These are phyloP conservation scores for Trichoderma atrobrunneum DNA, from an alignment of 2,329 filamentous ascomycete genomes.

Conservation along the genomic window DNA sequence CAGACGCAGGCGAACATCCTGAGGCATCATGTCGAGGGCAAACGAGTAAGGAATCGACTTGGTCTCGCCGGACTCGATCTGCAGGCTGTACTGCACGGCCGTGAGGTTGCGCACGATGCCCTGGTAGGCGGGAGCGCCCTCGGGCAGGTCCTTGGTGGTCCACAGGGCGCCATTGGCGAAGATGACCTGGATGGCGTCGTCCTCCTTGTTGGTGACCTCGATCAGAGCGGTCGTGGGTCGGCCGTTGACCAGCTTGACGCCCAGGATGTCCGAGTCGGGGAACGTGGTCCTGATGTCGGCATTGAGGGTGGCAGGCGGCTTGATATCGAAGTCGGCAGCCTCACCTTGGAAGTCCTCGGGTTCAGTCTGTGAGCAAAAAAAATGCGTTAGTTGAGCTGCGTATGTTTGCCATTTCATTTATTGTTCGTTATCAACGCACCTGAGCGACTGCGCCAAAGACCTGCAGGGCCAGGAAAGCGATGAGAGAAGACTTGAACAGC, in stretches of 20 bases:
- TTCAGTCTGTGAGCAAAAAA: not conserved
- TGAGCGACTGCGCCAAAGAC: slow-evolving; percentile 63
- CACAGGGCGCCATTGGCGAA: slow-evolving; percentile 75
- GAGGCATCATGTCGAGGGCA: slow-evolving; percentile 86
- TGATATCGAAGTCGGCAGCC: not conserved
- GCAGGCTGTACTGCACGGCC: slow-evolving; percentile 66
- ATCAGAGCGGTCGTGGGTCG: slow-evolving; percentile 79
- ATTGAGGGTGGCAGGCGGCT: slow-evolving; percentile 42
- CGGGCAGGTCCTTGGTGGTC: slow-evolving; percentile 51
- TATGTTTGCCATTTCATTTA: not conserved
- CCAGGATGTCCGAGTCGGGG: slow-evolving; percentile 78
- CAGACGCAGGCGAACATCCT: slow-evolving; percentile 78
- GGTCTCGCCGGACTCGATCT: slow-evolving; percentile 72
- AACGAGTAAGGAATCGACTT: slow-evolving; percentile 80
- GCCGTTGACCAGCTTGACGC: slow-evolving; percentile 93
- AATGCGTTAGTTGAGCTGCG: not conserved
- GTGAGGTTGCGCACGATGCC: slow-evolving; percentile 82
- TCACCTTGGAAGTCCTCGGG: not conserved
- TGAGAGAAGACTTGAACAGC: slow-evolving; percentile 70
- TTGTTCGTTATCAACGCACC: slow-evolving; percentile 42
- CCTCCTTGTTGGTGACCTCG: slow-evolving; percentile 81
- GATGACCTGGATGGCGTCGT: slow-evolving; percentile 68
- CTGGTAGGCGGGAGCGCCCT: slow-evolving; percentile 42
- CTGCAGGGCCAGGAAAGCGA: slow-evolving; percentile 69
- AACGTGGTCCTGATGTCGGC: slow-evolving; percentile 64